A percentile compares a stretch with the other conserved stretches of the same genome.
Conservation (phyloP, 2,329 filamentous ascomycete species). For the Aureobasidium sp. region DNA sequence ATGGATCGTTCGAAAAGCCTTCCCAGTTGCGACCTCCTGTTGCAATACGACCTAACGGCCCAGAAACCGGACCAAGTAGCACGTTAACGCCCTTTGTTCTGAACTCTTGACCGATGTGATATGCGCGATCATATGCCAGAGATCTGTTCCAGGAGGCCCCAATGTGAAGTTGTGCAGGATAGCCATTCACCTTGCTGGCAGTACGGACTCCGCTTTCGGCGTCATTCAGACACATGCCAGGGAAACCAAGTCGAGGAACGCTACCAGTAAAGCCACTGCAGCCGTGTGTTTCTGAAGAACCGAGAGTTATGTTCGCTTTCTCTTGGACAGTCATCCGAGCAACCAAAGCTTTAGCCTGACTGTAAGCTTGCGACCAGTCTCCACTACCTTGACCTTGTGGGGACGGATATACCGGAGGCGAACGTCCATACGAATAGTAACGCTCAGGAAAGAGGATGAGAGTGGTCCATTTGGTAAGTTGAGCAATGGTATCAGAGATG, state of each 20-base stretch:
- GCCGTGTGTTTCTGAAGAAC: no score
- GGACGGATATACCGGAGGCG: constrained; percentile 31
- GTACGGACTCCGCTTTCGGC: no score
- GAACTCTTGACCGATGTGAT: constrained; percentile 38
- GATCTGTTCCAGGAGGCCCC: constrained; percentile 45
- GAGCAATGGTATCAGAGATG: constrained; percentile 7
- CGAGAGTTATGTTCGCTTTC: no score
- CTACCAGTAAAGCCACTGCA: no score
- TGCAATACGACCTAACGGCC: constrained; percentile 34
- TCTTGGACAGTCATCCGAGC: no score
- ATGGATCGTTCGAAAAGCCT: constrained; percentile 32
- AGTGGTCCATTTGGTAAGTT: constrained; percentile 7
- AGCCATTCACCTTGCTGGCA: no score
- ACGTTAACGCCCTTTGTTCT: constrained; percentile 37
- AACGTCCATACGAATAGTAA: constrained; percentile 34
- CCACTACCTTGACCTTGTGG: constrained; percentile 27
- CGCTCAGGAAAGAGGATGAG: constrained; percentile 25
- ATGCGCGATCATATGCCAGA: constrained; percentile 37
- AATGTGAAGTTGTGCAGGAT: constrained; percentile 39
- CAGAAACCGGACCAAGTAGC: constrained; percentile 35
- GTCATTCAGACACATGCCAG: no score
- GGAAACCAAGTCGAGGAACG: no score
- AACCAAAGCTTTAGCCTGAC: no score
- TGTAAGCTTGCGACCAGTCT: not conserved
- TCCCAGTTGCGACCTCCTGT: constrained; percentile 38